These are phyloP conservation scores for Neopestalotiopsis rosae DNA, from an alignment of 2,329 filamentous ascomycete species.

Conservation along the genomic window DNA sequence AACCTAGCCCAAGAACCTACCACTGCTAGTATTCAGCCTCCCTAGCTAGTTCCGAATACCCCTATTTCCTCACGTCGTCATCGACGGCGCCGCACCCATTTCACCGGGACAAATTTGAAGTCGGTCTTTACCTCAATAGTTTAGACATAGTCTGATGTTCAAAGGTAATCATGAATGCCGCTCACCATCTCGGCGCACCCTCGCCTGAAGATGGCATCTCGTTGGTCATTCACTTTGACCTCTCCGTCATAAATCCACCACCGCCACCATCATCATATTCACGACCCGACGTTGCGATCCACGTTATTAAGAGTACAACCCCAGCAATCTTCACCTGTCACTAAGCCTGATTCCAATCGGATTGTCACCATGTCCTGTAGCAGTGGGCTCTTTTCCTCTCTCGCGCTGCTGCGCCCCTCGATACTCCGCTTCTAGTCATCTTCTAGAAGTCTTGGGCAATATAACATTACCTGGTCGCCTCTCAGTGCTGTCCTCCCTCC, in stretches of 20 bases:
- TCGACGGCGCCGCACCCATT: not conserved
- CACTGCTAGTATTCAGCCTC: not conserved
- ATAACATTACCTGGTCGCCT: not conserved
- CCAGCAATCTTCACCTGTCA: not conserved
- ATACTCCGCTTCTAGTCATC: not conserved
- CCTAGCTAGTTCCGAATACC: not conserved
- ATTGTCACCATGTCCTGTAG: not conserved
- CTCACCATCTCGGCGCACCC: not conserved
- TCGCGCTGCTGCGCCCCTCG: not conserved
- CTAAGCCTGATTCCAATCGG: not conserved
- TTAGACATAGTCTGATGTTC: not conserved
- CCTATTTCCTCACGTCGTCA: not conserved
- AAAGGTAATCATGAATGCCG: not conserved
- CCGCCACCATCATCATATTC: not conserved
- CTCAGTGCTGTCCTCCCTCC: not conserved
- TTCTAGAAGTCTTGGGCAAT: not conserved
- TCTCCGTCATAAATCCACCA: too few species aligned
- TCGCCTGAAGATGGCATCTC: not conserved
- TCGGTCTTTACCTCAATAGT: conserved; percentile 1
- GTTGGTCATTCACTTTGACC: not conserved
- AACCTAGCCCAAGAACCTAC: not conserved
- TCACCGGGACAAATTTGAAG: not conserved
- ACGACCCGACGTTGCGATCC: not conserved
- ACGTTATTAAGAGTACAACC: not conserved
- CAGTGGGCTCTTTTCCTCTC: not conserved